phyloP scores from a whole-genome alignment of 2,329 filamentous ascomycete genomes.

The Periconia sp. region DNA sequence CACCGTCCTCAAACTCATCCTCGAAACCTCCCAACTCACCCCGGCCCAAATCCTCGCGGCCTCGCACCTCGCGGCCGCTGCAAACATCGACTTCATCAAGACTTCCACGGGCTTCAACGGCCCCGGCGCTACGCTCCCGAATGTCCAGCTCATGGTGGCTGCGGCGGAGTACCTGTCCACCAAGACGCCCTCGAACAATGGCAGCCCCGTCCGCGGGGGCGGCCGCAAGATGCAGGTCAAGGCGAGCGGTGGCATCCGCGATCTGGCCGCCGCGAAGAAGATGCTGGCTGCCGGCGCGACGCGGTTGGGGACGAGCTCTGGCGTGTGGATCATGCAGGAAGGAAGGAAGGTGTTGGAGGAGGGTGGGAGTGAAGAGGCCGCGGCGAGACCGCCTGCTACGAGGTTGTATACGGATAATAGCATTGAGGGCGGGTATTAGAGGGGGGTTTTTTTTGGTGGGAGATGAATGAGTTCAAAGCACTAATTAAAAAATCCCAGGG shows the following conservation, averaged over 20 bases:
- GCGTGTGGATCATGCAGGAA: slow-evolving; percentile 59
- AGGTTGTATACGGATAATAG: slow-evolving; percentile 43
- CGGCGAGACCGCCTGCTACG: slow-evolving; percentile 14
- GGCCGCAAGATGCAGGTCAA: slow-evolving; percentile 54
- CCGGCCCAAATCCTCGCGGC: slow-evolving; percentile 56
- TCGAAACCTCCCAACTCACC: slow-evolving; percentile 59
- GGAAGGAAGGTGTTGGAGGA: slow-evolving; percentile 25
- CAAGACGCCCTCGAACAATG: slow-evolving; percentile 23
- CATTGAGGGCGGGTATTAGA: slow-evolving; percentile 16
- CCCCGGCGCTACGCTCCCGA: slow-evolving; percentile 53
- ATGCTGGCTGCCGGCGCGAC: slow-evolving; percentile 61
- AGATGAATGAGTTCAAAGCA: too few species aligned
- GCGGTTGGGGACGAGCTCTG: slow-evolving; percentile 58
- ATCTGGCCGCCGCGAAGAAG: slow-evolving; percentile 51
- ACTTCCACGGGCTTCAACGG: slow-evolving; percentile 63
- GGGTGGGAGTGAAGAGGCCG: slow-evolving; percentile 3
- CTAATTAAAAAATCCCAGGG: too few species aligned
- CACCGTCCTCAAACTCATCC: slow-evolving; percentile 56
- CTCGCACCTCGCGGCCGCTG: slow-evolving; percentile 53
- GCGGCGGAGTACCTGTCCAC: slow-evolving; percentile 49
- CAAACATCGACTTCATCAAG: slow-evolving; percentile 62
- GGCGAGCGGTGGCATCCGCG: slow-evolving; percentile 60
- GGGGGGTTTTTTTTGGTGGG: too few species aligned
- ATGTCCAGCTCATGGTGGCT: slow-evolving; percentile 58
- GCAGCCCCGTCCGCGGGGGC: slow-evolving; percentile 16